Percentiles rank a stretch among this genome's conserved stretches.
Conservation (phyloP, 495 filamentous ascomycete genomes). For the Zalerion maritima region DNA sequence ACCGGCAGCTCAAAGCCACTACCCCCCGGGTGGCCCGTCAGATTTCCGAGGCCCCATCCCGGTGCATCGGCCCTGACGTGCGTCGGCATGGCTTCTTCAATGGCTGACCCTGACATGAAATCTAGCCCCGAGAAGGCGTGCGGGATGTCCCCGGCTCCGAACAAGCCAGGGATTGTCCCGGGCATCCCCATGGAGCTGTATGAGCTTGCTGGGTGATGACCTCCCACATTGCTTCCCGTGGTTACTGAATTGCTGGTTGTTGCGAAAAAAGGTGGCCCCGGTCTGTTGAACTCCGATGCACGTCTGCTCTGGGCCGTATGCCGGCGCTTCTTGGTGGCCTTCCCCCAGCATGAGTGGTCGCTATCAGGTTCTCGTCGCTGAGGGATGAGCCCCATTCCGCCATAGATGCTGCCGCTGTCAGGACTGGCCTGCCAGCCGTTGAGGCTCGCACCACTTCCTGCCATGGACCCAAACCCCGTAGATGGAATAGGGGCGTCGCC, state of each 20-base stretch:
- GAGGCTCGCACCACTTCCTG: conserved; percentile 2
- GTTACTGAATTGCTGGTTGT: conserved; percentile 1
- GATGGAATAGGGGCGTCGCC: too few species aligned
- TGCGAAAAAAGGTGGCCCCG: conserved; percentile 1
- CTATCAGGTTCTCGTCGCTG: neutral
- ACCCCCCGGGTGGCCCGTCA: too few species aligned
- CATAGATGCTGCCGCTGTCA: conserved; percentile 6
- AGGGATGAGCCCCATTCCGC: too few species aligned
- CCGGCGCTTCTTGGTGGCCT: conserved; percentile 2
- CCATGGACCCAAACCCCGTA: conserved; percentile 6
- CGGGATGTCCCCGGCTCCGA: too few species aligned
- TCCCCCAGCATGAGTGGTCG: neutral
- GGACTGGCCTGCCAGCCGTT: conserved; percentile 2
- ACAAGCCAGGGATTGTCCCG: too few species aligned
- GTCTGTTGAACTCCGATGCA: conserved; percentile 4
- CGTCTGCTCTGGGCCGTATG: conserved; percentile 1
- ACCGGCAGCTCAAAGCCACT: too few species aligned
- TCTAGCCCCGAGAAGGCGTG: conserved; percentile 10
- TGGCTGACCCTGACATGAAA: conserved; percentile 9
- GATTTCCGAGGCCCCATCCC: too few species aligned
- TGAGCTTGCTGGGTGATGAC: too few species aligned
- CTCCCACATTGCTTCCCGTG: too few species aligned
- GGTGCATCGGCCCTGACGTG: neutral
- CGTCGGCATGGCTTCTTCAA: conserved; percentile 4
- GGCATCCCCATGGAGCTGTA: too few species aligned